Base-by-base conservation (phyloP, 345 rosid genomes). In the Lumnitzera racemosa region DNA sequence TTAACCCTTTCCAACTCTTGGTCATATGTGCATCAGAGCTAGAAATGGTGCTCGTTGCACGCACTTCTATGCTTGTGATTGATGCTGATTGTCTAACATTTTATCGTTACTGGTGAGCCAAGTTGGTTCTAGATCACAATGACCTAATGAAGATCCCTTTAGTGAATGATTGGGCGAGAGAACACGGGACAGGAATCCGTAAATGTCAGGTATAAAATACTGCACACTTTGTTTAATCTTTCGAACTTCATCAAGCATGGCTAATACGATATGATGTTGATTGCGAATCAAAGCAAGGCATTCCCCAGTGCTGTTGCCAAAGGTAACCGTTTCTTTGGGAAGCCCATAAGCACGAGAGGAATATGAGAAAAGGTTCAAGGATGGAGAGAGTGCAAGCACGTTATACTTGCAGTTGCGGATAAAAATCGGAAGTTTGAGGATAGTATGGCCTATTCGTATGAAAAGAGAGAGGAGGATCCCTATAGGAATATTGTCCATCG, bases 401-500 rank as follows among this genome's bases (percentile, higher is more conserved):
- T 60, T 82, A 63, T 82, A 80, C 66, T 29, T 66, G 47, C 65
- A 75, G 43, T 29, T 66, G 47, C 65, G 73, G 43, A 73, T 80
- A 4, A 80, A 80, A 76, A 66, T 67, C 71, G 3, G 81, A 82
- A 67, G 84, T 85, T 85, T 5, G 86, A 82, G 78, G 76, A 67
- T 6, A 74, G 78, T 74, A 61, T 85, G 1, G 54, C 68, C 46
- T 85, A 71, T 61, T 68, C 78, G 64, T 72, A 70, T 66, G 70
- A 72, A 65, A 82, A 72, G 76, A 73, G 86, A 71, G 86, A 76
- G 49, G 50, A 67, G 4, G 84, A 82, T 71, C 88, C 91, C 25
- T 85, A 82, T 51, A 71, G 86, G 67, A 69, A 63, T 53, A 20
- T 82, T 51, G 24, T 78, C 54, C 36, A 79, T 13, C 76, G 88